phyloP scores from a whole-genome alignment of 257 asterid genomes.

The Salvia rosmarinus region DNA sequence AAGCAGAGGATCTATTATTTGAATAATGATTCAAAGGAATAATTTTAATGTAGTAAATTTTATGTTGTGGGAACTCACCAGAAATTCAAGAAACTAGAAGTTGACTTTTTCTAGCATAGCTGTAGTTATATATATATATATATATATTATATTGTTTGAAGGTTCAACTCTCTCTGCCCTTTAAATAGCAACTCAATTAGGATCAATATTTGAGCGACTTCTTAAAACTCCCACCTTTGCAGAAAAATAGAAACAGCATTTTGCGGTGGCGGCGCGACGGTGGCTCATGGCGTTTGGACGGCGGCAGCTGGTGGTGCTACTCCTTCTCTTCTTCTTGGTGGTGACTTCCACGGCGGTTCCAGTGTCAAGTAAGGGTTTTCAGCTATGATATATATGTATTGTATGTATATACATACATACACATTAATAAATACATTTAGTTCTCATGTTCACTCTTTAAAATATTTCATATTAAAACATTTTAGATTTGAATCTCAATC shows the following conservation, averaged over 20 bases:
- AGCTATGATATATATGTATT: neutral
- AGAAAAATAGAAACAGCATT: neutral
- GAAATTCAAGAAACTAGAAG: slow-evolving; percentile 1
- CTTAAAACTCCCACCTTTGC: neutral
- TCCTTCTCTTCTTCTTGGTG: slow-evolving; percentile 34
- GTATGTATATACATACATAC: neutral
- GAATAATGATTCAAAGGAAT: neutral
- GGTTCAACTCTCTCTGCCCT: slow-evolving; percentile 10
- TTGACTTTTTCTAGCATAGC: slow-evolving; percentile 43
- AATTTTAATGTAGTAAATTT: neutral
- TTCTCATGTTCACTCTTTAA: no score
- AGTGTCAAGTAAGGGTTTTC: slow-evolving; percentile 39
- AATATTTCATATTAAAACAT: no score
- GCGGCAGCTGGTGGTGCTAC: slow-evolving; percentile 38
- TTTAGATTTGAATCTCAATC: no score
- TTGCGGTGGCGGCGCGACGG: neutral
- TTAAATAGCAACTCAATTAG: slow-evolving; percentile 7
- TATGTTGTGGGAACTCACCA: slow-evolving; percentile 2
- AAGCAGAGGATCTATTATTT: neutral
- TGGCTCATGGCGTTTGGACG: slow-evolving; percentile 39
- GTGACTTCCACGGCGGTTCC: slow-evolving; percentile 34
- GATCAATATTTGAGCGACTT: slow-evolving; percentile 12
- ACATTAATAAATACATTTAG: no score
- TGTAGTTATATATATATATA: slow-evolving; percentile 8
- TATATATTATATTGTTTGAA: no score